These are phyloP conservation scores for Pseudogymnoascus sp. DNA, from an alignment of 2,329 filamentous ascomycete genomes.

Conservation along the genomic window DNA sequence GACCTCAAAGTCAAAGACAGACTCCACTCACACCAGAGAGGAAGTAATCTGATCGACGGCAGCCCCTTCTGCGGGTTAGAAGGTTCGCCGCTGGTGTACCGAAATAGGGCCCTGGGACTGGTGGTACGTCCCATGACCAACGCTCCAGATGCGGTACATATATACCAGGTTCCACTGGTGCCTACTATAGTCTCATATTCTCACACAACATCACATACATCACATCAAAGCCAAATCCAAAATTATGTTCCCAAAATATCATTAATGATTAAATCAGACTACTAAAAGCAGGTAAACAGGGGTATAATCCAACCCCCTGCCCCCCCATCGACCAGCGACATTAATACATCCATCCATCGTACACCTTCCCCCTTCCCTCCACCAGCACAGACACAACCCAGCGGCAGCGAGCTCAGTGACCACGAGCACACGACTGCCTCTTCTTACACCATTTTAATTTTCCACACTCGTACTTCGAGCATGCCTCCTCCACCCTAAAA, in stretches of 20 bases:
- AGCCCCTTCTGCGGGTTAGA: too few species aligned
- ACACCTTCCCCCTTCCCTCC: background rate
- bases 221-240: background rate
- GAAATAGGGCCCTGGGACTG: too few species aligned
- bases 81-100: too few species aligned
- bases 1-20: too few species aligned
- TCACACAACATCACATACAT: too few species aligned
- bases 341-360: background rate
- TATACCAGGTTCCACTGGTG: too few species aligned
- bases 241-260: background rate
- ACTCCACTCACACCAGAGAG: too few species aligned
- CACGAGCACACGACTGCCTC: conserved; percentile 1
- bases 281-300: background rate
- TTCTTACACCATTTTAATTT: background rate
- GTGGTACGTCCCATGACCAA: too few species aligned
- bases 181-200: too few species aligned
- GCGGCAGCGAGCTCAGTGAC: background rate
- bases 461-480: conserved; percentile 5
- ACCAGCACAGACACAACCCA: background rate
- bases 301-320: background rate
- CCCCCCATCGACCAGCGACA: background rate
- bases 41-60: too few species aligned
- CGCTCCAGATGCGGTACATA: too few species aligned
- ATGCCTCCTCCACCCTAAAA: background rate
- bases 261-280: background rate